Base-by-base conservation (phyloP, 306 rosid species). In the Cucurbita maxima region DNA sequence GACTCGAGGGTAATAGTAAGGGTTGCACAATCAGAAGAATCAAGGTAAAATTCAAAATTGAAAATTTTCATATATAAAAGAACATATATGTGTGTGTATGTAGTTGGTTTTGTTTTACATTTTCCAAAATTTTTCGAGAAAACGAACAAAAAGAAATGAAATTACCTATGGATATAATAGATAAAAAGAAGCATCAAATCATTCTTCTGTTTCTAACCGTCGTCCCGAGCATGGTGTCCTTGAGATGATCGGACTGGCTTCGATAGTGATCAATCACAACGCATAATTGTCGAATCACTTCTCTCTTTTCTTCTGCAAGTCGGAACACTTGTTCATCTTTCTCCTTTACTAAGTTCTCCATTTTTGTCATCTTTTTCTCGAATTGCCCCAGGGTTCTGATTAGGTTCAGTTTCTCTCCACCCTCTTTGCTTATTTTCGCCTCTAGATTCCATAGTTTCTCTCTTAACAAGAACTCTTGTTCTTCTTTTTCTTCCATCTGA, bases 271-370 rank as follows among this genome's bases (percentile, higher is more conserved):
- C 96, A 66, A 79, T 73, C 44, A 83, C 69, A 13, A 82, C 62
- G 72, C 98, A 92, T 1, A 92, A 90, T 16, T 89, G 96, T 78
- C 89, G 86, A 74, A 92, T 90, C 45, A 85, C 98, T 79, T 88
- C 96, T 57, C 81, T 83, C 84, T 92, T 92, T 77, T 82, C 86
- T 77, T 89, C 96, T 12, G 84, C 88, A 63, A 88, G 79, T 15
- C 71, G 63, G 50, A 73, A n/a, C 70, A 90, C 69, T 38, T 80
- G 88, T 48, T 78, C 91, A 41, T 92, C 88, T 53, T 79, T 90
- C 75, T 85, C 96, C 57, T 74, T 84, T 10, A 90, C 13, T 10
- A 47, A 75, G 75, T 48, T 85, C 74, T 83, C 94, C 79, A 87
- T 79, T 66, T 78, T 85, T 7, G 37, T 43, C 52, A 85, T 78